phyloP scores from a whole-genome alignment of 1,284 basidiomycete genomes.

The Trametes hirsuta region DNA sequence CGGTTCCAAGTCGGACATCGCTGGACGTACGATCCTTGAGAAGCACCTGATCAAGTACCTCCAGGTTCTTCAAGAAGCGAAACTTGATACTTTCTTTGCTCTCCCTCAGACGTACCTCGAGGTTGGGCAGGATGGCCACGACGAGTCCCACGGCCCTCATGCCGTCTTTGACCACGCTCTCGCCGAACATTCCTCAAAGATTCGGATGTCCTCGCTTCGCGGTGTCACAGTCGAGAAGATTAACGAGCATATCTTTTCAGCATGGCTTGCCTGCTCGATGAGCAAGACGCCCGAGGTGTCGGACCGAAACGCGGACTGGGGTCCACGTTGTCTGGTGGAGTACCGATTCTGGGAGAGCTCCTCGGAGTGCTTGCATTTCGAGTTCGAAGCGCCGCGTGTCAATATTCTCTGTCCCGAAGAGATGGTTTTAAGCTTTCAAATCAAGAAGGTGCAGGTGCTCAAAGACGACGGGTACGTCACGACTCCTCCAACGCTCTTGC shows the following conservation, averaged over 20 bases:
- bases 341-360: background rate
- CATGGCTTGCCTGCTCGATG: conserved; percentile 34
- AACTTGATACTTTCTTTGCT: conserved; percentile 25
- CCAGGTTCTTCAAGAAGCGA: background rate
- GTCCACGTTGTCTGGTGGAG: background rate
- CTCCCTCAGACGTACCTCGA: conserved; percentile 24
- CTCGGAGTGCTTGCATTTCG: conserved; percentile 27
- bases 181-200: conserved; percentile 12
- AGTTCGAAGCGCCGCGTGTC: conserved; percentile 32
- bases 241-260: conserved; percentile 31
- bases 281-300: conserved; percentile 13
- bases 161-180: background rate
- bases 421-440: conserved; percentile 31
- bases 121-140: background rate
- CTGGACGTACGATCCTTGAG: background rate
- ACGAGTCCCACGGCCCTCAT: background rate
- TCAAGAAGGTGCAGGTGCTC: conserved; percentile 32
- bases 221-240: conserved; percentile 33
- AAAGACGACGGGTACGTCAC: conserved; percentile 21
- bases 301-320: background rate
- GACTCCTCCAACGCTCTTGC: background rate
- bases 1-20: background rate
- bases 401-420: conserved; percentile 34
- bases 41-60: background rate
- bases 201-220: conserved; percentile 29